Percentiles rank a stretch among this genome's conserved stretches.
phyloP scores from a whole-genome alignment of 2,329 filamentous ascomycete genomes.

The Sphaerulina vaccinii region DNA sequence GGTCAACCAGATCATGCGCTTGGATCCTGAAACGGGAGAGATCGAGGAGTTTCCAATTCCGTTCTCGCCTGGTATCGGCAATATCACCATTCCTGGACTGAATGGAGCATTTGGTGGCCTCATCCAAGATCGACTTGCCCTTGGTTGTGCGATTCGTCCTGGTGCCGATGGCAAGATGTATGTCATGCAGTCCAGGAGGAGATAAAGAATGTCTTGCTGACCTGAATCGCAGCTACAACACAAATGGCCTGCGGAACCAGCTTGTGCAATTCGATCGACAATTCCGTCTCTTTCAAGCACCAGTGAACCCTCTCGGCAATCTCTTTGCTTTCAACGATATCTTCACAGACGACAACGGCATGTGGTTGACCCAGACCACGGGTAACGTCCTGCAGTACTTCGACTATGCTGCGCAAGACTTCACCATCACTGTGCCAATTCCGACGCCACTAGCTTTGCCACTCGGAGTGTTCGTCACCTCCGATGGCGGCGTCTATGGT shows the following conservation, averaged over 20 bases:
- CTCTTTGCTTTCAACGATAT: conserved; percentile 30
- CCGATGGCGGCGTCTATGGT: conserved; percentile 19
- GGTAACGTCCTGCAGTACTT: conserved; percentile 17
- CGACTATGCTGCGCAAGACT: conserved; percentile 11
- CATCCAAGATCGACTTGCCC: conserved; percentile 16
- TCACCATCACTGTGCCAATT: conserved; percentile 17
- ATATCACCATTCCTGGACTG: conserved; percentile 15
- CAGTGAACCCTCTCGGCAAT: conserved; percentile 26
- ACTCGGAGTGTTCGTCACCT: conserved; percentile 23
- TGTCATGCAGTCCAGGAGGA: background rate
- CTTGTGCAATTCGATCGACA: conserved; percentile 19
- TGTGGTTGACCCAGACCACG: conserved; percentile 30
- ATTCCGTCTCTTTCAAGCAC: conserved; percentile 18
- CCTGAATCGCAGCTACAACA: conserved; percentile 4
- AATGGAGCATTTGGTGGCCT: conserved; percentile 10
- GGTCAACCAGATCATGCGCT: conserved; percentile 12
- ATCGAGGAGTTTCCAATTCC: conserved; percentile 16
- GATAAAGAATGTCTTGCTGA: background rate
- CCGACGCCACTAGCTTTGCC: conserved; percentile 20
- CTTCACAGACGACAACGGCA: conserved; percentile 24
- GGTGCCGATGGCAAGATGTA: conserved; percentile 16
- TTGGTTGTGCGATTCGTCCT: conserved; percentile 16
- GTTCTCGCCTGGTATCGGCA: conserved; percentile 14
- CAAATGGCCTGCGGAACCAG: conserved; percentile 17
- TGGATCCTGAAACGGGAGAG: conserved; percentile 13